Conservation (phyloP, 139 green algal species). For the Chlamydomonas schloesseri region DNA sequence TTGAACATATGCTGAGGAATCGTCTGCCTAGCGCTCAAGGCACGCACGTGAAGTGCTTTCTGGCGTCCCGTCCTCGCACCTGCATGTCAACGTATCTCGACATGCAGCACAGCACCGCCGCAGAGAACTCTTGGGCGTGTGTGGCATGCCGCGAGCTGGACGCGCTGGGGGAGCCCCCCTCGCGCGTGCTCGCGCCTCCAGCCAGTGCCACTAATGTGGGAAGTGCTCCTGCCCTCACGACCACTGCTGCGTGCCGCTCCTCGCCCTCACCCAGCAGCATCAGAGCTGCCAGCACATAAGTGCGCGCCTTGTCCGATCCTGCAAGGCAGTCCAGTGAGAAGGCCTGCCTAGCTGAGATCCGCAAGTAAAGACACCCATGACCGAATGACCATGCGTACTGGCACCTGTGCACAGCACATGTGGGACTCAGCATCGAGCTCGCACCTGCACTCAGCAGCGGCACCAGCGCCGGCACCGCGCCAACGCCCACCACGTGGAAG, state of each 20-base stretch:
- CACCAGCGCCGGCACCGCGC: slow-evolving; percentile 56
- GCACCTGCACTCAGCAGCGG: slow-evolving; percentile 34
- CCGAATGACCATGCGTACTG: too few species aligned
- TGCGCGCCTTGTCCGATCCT: slow-evolving; percentile 40
- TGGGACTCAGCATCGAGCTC: too few species aligned
- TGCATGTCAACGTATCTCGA: slow-evolving; percentile 41
- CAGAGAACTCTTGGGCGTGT: slow-evolving; percentile 49
- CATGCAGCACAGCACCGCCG: slow-evolving; percentile 54
- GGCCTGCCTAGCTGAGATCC: too few species aligned
- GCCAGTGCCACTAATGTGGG: slow-evolving; percentile 19
- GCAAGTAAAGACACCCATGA: too few species aligned
- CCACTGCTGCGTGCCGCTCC: slow-evolving; percentile 56
- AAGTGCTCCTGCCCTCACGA: slow-evolving; percentile 34
- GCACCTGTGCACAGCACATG: too few species aligned
- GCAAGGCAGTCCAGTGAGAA: neutral
- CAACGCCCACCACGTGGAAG: slow-evolving; percentile 55
- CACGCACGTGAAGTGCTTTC: too few species aligned
- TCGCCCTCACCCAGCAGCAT: slow-evolving; percentile 59
- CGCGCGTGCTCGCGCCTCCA: too few species aligned
- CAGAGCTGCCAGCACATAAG: slow-evolving; percentile 53
- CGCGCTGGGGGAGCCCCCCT: too few species aligned
- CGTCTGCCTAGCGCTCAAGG: neutral
- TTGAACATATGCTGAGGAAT: too few species aligned
- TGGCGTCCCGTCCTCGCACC: too few species aligned
- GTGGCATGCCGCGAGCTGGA: neutral